Base-by-base conservation (phyloP, 257 asterid species). In the Plectranthus barbatus region DNA sequence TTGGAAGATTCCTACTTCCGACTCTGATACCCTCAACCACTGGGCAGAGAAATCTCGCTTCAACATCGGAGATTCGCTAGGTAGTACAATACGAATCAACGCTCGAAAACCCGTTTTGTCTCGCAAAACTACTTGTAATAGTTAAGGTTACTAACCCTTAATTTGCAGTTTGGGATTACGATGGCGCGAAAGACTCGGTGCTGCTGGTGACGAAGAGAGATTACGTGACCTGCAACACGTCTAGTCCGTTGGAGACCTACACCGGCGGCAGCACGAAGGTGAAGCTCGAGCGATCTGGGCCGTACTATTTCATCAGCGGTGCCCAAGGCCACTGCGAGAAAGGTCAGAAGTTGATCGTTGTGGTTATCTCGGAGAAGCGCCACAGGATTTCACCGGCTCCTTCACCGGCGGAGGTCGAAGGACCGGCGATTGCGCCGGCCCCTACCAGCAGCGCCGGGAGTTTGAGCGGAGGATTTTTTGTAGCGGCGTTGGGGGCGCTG, bases 301-400 rank as follows among this genome's bases (percentile, higher is more conserved):
- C 98, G 1, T 67, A 76, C 77, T 79, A 85, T 19, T 91, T 85
- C 77, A 88, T 88, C 36, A 91, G 98, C 54, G 96, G 96, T 15
- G 84, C 78, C 1, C 50, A 74, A 15, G 91, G 84, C 2, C 81
- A 80, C 53, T 88, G 98, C 76, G 74, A 68, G 13, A 81, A 84
- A 58, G 96, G 94, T 0, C 94, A 88, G 84, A 91, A 88, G 77
- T 0, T 88, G 71, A 68, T 81, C 8, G 85, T 88, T 7, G 90
- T 91, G 62, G 90, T 87, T 3, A 56, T 91, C 5, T 82, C 97
- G 6, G 86, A 74, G 61, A 85, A 19, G 72, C 87, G 72, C 73
- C 49, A 65, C 68, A 66, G 8, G 1, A 44, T 73, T 44, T 70
- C 91, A 42, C 95, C 95, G 12, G 87, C 95, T 6, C 84, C 86